These are phyloP conservation scores for Albifimbria verrucaria DNA, from an alignment of 2,329 filamentous ascomycete species.

Conservation along the genomic window DNA sequence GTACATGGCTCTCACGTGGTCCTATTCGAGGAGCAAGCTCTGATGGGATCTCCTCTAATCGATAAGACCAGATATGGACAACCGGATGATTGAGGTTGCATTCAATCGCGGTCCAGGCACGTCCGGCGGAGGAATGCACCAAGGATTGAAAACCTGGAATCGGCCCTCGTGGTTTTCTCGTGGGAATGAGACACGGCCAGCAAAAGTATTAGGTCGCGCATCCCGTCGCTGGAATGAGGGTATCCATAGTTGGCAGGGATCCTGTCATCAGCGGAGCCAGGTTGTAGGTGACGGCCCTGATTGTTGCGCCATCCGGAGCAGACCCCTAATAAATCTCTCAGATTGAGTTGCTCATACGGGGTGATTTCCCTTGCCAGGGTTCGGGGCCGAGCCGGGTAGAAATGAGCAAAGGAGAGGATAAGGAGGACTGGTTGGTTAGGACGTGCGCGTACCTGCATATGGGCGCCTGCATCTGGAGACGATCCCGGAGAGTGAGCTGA, in stretches of 20 bases:
- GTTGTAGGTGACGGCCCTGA: background rate
- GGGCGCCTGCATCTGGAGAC: background rate
- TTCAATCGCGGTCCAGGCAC: too few relatives aligned
- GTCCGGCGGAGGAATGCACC: background rate
- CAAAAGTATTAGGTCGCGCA: background rate
- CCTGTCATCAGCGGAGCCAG: too few relatives aligned
- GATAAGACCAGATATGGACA: background rate
- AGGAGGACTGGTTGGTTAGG: background rate
- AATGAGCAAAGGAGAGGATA: background rate
- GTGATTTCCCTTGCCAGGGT: background rate
- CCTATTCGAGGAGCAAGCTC: too few relatives aligned
- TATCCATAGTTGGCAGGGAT: background rate
- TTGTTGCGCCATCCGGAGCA: background rate
- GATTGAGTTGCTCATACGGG: background rate
- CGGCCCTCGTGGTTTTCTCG: background rate
- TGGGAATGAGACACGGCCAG: background rate
- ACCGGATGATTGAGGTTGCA: background rate
- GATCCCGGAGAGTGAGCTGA: too few relatives aligned
- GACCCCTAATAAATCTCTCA: background rate
- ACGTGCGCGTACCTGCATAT: background rate
- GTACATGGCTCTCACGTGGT: too few relatives aligned
- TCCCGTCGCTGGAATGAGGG: background rate
- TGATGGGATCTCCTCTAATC: too few relatives aligned
- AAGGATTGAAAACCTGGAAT: background rate
- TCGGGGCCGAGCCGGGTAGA: too few relatives aligned